phyloP scores from a whole-genome alignment of 2,329 filamentous ascomycete species.

The Colletotrichum sp. region DNA sequence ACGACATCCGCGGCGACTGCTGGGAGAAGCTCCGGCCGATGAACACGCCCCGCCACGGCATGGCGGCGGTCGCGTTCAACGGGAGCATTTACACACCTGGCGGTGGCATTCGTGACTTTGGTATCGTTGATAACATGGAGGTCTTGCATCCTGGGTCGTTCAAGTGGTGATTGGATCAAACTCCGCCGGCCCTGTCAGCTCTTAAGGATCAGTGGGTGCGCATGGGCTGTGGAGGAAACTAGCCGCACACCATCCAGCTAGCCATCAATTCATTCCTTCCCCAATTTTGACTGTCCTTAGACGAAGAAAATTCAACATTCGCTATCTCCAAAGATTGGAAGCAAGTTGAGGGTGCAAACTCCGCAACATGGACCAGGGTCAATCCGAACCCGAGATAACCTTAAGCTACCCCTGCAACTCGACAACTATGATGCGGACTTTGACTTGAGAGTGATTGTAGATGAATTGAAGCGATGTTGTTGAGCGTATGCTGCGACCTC shows the following conservation, averaged over 20 bases:
- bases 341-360: accelerated
- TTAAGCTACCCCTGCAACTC: neutral
- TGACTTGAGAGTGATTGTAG: accelerated
- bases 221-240: neutral
- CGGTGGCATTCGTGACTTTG: neutral
- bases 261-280: neutral
- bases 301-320: no score
- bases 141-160: neutral
- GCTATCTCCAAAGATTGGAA: neutral
- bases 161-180: neutral
- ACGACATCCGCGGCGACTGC: neutral
- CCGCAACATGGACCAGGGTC: neutral
- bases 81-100: neutral
- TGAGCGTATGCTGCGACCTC: neutral
- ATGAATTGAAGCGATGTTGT: neutral
- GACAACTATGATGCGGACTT: neutral
- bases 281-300: neutral
- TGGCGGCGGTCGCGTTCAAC: neutral
- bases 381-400: neutral
- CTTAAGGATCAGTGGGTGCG: accelerated
- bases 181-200: neutral
- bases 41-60: neutral
- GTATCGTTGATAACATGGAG: neutral
- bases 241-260: neutral
- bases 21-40: neutral